Evolutionary conservation across 352 stramenopile genomes (phyloP), one percentile per base, ranked within the genome.

Genomic region (Pythium phragmitis): DNA sequence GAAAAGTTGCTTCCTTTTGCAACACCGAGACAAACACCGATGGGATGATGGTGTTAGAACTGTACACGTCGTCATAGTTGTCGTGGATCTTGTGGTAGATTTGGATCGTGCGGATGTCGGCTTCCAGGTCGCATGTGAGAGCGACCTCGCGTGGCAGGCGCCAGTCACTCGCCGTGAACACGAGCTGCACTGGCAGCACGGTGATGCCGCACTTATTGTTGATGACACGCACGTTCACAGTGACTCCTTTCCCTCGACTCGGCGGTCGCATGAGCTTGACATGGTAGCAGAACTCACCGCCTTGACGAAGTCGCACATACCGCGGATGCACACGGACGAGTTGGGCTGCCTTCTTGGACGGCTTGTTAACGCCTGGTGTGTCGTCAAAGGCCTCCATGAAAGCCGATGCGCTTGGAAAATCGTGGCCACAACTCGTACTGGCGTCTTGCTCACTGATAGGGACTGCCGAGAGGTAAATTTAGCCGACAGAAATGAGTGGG

Each of bases 1-100:
- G 69, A 53, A 92, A 90, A 1, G 80, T 86, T 6, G 80, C 76
- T 63, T 92, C 80, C 33, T 89, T 88, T 39, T 82, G 80, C 7
- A 91, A 51, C 16, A 91, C 75, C 14, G 80, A 88, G 14, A 89
- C 80, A 47, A 88, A 89, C 9, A 89, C 70, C 0, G 80, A 89
- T 30, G 80, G 80, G 21, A 89, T 66, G 50, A 77, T 63, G 4
- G 77, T 75, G 17, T 54, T 75, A 4, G 70, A 55, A 48, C 75
- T 78, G 69, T 76, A 88, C 0, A 82, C 53, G 30, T 84, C 71
- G 48, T 85, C 69, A 68, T 80, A 77, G 13, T 66, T 78, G 34
- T 85, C 73, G 62, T 82, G 49, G 33, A 88, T 82, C 63, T 84
- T 89, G 76, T 90, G 82, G 52, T 88, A 74, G 67, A 92, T 89